Evolutionary conservation across 495 filamentous ascomycete species (phyloP).

Genomic region (Aspergillus affinis): DNA sequence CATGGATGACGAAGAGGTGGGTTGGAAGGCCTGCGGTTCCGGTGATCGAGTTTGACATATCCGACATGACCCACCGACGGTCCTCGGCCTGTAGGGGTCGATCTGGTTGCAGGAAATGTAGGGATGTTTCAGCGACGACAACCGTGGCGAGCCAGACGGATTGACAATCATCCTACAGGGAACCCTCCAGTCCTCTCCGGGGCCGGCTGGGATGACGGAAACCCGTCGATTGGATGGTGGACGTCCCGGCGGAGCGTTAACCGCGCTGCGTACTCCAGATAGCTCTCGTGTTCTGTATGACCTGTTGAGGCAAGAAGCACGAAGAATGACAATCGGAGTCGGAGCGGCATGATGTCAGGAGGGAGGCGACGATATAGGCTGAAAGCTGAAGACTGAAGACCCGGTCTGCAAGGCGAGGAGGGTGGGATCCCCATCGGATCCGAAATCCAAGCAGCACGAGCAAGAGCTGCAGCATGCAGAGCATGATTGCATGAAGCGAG

Average conservation of each 20-base stretch:
- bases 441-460: neutral
- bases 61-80: neutral
- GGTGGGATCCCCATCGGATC: too few relatives aligned
- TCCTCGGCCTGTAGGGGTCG: neutral
- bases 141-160: neutral
- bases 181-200: neutral
- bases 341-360: neutral
- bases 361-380: neutral
- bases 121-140: neutral
- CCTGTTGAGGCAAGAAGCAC: neutral
- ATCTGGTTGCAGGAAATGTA: neutral
- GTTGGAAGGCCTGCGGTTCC: neutral
- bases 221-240: constrained; percentile 4
- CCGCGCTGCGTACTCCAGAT: neutral
- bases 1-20: neutral
- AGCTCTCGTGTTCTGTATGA: neutral
- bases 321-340: neutral
- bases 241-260: neutral
- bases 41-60: neutral
- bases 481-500: neutral
- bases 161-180: neutral
- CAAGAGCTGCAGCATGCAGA: neutral
- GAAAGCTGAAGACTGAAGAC: too few relatives aligned
- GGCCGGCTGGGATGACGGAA: constrained; percentile 4
- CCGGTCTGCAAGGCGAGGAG: too few relatives aligned